phyloP scores from a whole-genome alignment of 176 grass and related monocot species.

The Musa schizocarpa region DNA sequence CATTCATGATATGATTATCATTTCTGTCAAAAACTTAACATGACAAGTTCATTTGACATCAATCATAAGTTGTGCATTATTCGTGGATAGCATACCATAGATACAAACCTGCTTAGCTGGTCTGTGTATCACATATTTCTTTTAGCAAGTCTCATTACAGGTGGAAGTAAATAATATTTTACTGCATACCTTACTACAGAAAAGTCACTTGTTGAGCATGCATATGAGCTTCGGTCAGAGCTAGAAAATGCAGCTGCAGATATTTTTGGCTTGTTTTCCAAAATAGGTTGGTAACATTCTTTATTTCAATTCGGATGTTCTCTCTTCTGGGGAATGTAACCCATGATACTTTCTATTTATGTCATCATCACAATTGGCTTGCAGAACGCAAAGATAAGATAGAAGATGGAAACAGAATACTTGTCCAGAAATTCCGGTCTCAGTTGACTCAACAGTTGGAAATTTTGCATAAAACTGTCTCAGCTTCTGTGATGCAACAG shows the following conservation, averaged over 20 bases:
- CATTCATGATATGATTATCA: background rate
- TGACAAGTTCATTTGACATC: background rate
- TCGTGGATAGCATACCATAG: background rate
- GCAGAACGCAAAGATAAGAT: constrained; percentile 88
- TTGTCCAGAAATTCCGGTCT: constrained; percentile 74
- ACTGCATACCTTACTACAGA: constrained; percentile 36
- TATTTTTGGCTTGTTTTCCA: constrained; percentile 90
- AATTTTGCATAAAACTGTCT: constrained; percentile 73
- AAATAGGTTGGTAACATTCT: constrained; percentile 64
- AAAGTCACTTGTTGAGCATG: constrained; percentile 79
- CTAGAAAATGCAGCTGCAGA: constrained; percentile 81
- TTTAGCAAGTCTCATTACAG: background rate
- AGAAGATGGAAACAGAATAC: constrained; percentile 82
- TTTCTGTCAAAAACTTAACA: background rate
- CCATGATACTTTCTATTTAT: constrained; percentile 7
- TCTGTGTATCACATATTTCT: background rate
- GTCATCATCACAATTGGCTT: constrained; percentile 22
- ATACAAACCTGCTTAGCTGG: background rate
- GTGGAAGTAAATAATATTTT: background rate
- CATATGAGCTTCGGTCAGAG: constrained; percentile 71
- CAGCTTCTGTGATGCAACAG: constrained; percentile 71
- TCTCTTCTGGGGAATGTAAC: background rate
- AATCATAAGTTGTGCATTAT: background rate
- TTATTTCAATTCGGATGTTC: background rate
- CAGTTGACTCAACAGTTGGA: constrained; percentile 75